Conservation (phyloP, 2,329 filamentous ascomycete species). For the Lasiodiplodia citricola region DNA sequence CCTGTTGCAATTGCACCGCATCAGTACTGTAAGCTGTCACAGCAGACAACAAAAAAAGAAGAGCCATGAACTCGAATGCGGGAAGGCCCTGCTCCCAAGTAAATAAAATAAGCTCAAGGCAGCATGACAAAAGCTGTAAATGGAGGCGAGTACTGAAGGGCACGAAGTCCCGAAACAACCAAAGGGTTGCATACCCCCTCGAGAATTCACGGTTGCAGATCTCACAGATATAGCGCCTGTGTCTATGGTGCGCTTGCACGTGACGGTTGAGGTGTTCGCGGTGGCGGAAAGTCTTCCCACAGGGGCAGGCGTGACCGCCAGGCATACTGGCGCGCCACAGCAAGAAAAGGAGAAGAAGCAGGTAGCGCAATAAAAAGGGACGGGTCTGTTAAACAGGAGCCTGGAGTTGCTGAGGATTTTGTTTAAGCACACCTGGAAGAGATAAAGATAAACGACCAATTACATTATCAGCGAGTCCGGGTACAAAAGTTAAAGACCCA, state of each 20-base stretch:
- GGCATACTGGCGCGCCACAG: background rate
- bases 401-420: too few species aligned
- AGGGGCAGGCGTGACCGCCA: background rate
- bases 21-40: background rate
- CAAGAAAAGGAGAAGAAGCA: too few species aligned
- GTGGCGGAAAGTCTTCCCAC: conserved; percentile 3
- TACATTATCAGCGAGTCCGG: too few species aligned
- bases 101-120: too few species aligned
- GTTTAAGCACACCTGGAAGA: too few species aligned
- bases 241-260: background rate
- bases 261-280: conserved; percentile 7
- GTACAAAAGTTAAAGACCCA: too few species aligned
- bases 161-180: background rate
- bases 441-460: too few species aligned
- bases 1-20: background rate
- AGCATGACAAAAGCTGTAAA: background rate
- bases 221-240: background rate
- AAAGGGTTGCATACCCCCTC: background rate
- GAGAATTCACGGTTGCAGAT: background rate
- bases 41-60: background rate
- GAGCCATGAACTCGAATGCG: background rate
- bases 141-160: background rate
- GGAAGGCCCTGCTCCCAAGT: too few species aligned
- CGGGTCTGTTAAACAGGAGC: too few species aligned
- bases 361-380: too few species aligned